Evolutionary conservation across 1,284 basidiomycete genomes (phyloP).

Genomic region (Pseudomicrostroma phylloplanum): DNA sequence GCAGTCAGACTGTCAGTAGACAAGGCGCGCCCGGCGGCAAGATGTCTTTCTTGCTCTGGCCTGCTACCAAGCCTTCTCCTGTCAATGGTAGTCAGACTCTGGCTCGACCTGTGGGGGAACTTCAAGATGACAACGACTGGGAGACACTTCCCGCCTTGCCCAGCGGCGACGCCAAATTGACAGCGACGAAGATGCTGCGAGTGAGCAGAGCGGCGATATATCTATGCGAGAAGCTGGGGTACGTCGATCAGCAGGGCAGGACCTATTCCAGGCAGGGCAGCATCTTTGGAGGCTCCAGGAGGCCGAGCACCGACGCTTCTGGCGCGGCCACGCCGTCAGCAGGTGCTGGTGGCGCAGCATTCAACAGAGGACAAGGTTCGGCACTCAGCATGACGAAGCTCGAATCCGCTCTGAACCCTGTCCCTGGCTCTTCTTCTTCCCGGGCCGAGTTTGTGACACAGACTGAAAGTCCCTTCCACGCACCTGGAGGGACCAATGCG

Average conservation of each 20-base stretch:
- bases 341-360: background rate
- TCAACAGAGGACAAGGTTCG: background rate
- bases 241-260: background rate
- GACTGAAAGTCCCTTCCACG: background rate
- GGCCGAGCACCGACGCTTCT: background rate
- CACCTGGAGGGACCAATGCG: too few relatives aligned
- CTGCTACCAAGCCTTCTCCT: background rate
- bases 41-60: background rate
- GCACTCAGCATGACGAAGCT: background rate
- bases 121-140: constrained; percentile 20
- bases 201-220: constrained; percentile 76
- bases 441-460: background rate
- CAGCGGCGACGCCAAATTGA: constrained; percentile 73
- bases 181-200: constrained; percentile 75
- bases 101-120: background rate
- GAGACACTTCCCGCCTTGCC: constrained; percentile 19
- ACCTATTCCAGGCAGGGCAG: background rate
- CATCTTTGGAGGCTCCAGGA: background rate
- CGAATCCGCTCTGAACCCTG: background rate
- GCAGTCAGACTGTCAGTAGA: constrained; percentile 1
- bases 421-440: background rate
- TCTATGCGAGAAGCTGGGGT: constrained; percentile 76
- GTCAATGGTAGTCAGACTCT: background rate
- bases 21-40: constrained; percentile 14
- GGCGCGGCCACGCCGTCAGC: background rate